Conservation (phyloP, 345 rosid species). For the Hibiscus mutabilis region DNA sequence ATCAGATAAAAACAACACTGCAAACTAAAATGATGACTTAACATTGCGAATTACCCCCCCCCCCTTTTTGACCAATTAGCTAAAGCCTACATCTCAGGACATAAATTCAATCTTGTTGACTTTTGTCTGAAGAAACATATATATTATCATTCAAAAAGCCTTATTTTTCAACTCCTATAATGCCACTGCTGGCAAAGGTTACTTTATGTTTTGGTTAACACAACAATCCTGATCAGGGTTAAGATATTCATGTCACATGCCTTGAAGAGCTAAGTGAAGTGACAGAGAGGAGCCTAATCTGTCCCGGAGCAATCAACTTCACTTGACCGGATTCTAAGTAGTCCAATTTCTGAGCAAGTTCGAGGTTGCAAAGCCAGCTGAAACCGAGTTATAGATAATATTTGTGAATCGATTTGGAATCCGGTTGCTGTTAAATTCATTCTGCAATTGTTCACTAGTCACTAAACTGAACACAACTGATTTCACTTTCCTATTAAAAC, state of each 20-base stretch:
- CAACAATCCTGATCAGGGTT: not conserved
- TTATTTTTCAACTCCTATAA: not conserved
- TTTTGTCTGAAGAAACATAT: no score
- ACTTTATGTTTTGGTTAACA: not conserved
- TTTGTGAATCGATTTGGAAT: not conserved
- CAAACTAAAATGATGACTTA: not conserved
- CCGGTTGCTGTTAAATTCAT: not conserved
- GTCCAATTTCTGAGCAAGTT: no score
- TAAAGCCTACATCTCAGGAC: slow-evolving; percentile 15
- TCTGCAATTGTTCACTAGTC: not conserved
- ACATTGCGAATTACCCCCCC: not conserved
- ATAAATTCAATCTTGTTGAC: not conserved
- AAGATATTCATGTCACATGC: no score
- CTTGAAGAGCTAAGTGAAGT: no score
- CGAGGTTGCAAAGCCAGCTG: not conserved
- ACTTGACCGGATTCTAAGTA: no score
- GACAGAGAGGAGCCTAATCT: no score
- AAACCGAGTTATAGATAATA: not conserved
- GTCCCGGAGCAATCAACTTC: no score
- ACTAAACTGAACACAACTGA: slow-evolving; percentile 9
- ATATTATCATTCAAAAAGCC: not conserved
- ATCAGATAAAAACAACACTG: not conserved
- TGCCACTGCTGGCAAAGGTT: not conserved
- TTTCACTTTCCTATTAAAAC: slow-evolving; percentile 15
- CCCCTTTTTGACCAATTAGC: slow-evolving; percentile 2